Evolutionary conservation across 768 basidiomycete genomes (phyloP), one percentile per base, ranked within the genome.

Genomic region (Lyophyllum semitale): DNA sequence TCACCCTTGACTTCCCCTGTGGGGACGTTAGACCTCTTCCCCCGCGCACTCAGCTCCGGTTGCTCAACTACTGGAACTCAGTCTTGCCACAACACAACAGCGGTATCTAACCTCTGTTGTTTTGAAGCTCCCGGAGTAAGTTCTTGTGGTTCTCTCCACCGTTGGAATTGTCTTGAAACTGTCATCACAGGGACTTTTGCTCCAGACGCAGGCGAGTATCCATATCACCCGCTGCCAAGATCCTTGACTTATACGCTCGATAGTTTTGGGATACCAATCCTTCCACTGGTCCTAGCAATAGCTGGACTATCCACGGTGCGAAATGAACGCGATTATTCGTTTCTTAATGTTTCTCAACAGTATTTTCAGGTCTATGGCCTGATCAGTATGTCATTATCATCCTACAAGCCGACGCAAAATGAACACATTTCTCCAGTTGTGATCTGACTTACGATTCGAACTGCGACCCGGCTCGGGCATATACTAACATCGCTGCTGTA

Each of bases 221-320:
- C n/a, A 9, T 32, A 25, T 8, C 6, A n/a, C 3, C 1, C 42
- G 32, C 20, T 35, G 30, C 9, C 0, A 22, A 29, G 20, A 12
- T 7, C 29, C n/a, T 46, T 43, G 2, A 40, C 45, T 26, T 27
- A 32, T 26, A 15, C 23, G 8, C 15, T 23, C 17, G 37, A 20
- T 66, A 88, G 84, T 88, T 90, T 70, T 91, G 89, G 88, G 87
- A 90, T 58, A 86, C 83, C 2, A 62, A 82, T 44, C 82, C 85
- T 0, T 67, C 79, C 3, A 84, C 82, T 18, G 88, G 89, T 11
- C 89, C 89, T 5, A 67, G 65, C 9, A 60, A 87, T 61, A 85
- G 83, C 62, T 91, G 89, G 88, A 91, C 87, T 1, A 84, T 89
- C 54, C 88, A 88, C 51, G 87, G 88, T 84, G 54, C 44, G 78